Conservation (phyloP, 306 rosid genomes). For the Quercus engelmannii region DNA sequence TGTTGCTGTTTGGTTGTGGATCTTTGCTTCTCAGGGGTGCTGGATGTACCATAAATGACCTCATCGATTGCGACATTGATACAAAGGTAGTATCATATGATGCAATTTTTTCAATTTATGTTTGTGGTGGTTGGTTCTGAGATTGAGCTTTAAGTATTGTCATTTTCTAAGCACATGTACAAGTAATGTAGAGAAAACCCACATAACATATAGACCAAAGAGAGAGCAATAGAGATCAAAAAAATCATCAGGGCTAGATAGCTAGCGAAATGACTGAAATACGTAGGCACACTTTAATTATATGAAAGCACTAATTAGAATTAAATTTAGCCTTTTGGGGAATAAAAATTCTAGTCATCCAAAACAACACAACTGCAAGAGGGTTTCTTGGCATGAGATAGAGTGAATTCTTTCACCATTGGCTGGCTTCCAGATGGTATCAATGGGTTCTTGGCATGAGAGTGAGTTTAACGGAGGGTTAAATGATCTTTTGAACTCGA, state of each 20-base stretch:
- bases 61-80: constrained; percentile 83
- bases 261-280: too few relatives aligned
- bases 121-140: neutral
- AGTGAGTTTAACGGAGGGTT: neutral
- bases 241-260: too few relatives aligned
- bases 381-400: too few relatives aligned
- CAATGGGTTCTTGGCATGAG: neutral
- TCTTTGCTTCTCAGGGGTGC: constrained; percentile 88
- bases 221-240: too few relatives aligned
- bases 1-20: constrained; percentile 74
- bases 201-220: too few relatives aligned
- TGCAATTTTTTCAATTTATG: neutral
- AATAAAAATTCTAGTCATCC: too few relatives aligned
- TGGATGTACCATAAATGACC: constrained; percentile 85
- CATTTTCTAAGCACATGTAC: too few relatives aligned
- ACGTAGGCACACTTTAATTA: too few relatives aligned
- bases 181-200: too few relatives aligned
- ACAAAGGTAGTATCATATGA: constrained; percentile 38
- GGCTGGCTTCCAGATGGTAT: neutral
- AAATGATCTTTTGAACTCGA: neutral
- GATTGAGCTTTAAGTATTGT: too few relatives aligned
- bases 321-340: too few relatives aligned
- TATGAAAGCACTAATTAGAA: too few relatives aligned
- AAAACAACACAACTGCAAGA: neutral
- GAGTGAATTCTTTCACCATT: neutral